phyloP scores from a whole-genome alignment of 352 stramenopile genomes.

The Plasmopara halstedii region DNA sequence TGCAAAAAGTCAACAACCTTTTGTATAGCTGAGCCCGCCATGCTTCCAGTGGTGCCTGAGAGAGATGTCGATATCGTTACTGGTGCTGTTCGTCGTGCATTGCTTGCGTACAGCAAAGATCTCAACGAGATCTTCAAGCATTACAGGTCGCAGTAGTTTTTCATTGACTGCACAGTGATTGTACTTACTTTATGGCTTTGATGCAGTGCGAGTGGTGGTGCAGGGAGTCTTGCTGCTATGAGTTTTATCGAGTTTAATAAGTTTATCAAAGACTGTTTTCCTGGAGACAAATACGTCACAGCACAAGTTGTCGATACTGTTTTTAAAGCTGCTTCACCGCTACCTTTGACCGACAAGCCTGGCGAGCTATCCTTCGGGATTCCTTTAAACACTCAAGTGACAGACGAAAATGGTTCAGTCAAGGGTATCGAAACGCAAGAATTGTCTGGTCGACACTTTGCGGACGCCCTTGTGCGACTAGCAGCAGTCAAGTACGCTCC shows the following conservation, averaged over 20 bases:
- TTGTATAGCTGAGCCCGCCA: conserved; percentile 2
- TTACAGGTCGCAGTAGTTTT: conserved; percentile 37
- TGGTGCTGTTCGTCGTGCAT: conserved; percentile 40
- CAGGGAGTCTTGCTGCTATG: conserved; percentile 59
- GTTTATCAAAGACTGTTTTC: conserved; percentile 58
- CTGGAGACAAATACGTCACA: conserved; percentile 40
- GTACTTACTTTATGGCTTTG: not conserved
- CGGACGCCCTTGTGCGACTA: conserved; percentile 51
- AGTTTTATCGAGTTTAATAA: conserved; percentile 71
- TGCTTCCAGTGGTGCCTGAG: conserved; percentile 39
- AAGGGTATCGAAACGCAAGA: conserved; percentile 21
- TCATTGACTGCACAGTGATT: not conserved
- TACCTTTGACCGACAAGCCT: not conserved
- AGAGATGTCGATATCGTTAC: conserved; percentile 46
- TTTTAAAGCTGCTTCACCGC: conserved; percentile 30
- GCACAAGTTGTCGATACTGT: conserved; percentile 33
- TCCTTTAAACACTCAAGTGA: not conserved
- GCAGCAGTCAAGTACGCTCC: conserved; percentile 42
- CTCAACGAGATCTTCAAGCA: conserved; percentile 80
- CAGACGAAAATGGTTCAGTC: not conserved
- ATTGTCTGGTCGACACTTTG: conserved; percentile 57
- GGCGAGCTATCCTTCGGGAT: not conserved
- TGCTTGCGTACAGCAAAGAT: conserved; percentile 64
- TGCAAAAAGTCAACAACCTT: conserved; percentile 13
- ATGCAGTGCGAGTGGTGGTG: conserved; percentile 47